These are phyloP conservation scores for Chaetomium olivaceum DNA, from an alignment of 2,329 filamentous ascomycete genomes.

Conservation along the genomic window DNA sequence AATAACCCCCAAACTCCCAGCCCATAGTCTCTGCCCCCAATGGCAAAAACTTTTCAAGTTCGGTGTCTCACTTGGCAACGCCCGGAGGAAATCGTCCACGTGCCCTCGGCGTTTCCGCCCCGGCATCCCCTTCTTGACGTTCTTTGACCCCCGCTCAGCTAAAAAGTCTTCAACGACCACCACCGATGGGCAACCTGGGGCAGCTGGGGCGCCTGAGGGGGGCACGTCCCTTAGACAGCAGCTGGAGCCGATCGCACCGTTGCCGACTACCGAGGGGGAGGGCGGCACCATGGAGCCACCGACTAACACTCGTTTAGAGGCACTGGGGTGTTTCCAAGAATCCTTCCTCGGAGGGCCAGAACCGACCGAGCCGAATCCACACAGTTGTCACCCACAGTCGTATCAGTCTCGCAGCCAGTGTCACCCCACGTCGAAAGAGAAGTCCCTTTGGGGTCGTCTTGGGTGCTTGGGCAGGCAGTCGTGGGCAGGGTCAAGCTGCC, in stretches of 20 bases:
- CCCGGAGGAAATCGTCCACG: neutral
- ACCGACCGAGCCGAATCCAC: neutral
- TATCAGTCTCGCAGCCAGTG: too few relatives aligned
- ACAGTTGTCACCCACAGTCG: neutral
- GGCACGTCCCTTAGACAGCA: neutral
- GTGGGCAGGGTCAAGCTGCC: neutral
- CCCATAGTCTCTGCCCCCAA: too few relatives aligned
- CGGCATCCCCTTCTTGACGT: neutral
- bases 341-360: neutral
- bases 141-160: neutral
- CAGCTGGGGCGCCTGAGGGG: too few relatives aligned
- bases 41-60: neutral
- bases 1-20: neutral
- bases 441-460: neutral
- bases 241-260: neutral
- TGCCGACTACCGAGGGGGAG: neutral
- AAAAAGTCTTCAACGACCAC: neutral
- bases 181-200: too few relatives aligned
- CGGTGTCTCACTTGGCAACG: neutral
- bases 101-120: neutral
- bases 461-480: too few relatives aligned
- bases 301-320: too few relatives aligned
- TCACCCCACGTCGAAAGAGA: neutral
- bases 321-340: neutral
- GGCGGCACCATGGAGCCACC: too few relatives aligned